A percentile compares a stretch with the other conserved stretches of the same genome.
Conservation (phyloP, 2,329 filamentous ascomycete genomes). For the Huntiella savannae region DNA sequence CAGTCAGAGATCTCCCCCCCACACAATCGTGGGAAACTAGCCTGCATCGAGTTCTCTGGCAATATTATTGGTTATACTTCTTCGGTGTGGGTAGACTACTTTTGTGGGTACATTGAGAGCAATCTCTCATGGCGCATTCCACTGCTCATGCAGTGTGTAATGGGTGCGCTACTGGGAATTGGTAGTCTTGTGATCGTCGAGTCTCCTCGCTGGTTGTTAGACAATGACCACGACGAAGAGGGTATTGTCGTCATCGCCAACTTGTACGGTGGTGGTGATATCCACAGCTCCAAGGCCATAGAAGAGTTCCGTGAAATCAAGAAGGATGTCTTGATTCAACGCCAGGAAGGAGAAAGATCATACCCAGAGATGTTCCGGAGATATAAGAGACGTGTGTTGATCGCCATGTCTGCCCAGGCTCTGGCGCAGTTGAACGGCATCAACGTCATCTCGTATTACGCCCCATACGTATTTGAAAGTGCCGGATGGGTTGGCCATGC, state of each 20-base stretch:
- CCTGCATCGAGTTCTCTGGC: slow-evolving; percentile 94
- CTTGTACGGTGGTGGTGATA: slow-evolving; percentile 85
- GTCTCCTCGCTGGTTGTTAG: slow-evolving; percentile 91
- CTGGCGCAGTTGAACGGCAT: slow-evolving; percentile 96
- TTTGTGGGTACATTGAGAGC: slow-evolving; percentile 73
- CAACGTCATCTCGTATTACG: slow-evolving; percentile 98
- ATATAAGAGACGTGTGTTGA: slow-evolving; percentile 83
- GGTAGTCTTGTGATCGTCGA: slow-evolving; percentile 91
- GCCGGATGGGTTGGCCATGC: slow-evolving; percentile 86
- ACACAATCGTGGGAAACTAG: slow-evolving; percentile 85
- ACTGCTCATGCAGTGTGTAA: slow-evolving; percentile 78
- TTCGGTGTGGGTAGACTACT: slow-evolving; percentile 97
- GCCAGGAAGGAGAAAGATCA: slow-evolving; percentile 83
- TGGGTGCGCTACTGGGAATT: slow-evolving; percentile 69
- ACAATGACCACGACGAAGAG: slow-evolving; percentile 96
- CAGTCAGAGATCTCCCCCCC: slow-evolving; percentile 92
- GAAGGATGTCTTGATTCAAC: slow-evolving; percentile 83
- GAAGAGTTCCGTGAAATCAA: slow-evolving; percentile 98
- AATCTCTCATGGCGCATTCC: slow-evolving; percentile 83
- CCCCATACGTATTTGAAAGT: slow-evolving; percentile 86
- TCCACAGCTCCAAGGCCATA: slow-evolving; percentile 77
- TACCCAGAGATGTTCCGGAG: slow-evolving; percentile 90
- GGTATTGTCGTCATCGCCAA: slow-evolving; percentile 97
- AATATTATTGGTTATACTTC: slow-evolving; percentile 93
- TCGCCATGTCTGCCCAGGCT: slow-evolving; percentile 95